Base-by-base conservation (phyloP, 345 rosid species). In the Ceriops zippeliana region DNA sequence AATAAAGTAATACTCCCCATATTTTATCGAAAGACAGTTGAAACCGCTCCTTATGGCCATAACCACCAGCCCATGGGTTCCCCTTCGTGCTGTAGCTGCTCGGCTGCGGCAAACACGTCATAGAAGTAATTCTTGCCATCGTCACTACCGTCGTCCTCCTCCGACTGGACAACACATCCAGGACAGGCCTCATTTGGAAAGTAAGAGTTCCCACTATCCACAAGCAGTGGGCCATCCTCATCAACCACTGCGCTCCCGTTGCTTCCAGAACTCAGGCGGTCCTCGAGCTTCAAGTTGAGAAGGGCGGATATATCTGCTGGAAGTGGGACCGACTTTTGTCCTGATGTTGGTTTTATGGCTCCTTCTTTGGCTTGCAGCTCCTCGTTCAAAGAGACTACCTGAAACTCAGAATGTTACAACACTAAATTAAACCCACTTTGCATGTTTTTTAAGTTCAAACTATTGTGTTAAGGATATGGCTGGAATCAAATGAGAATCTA, bases 181-280 rank as follows among this genome's bases (percentile, higher is more conserved):
- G 69, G 34, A 68, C 77, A 79, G n/a, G 68, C 73, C 24, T 79
- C 78, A 57, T 73, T 67, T 0, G 83, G 89, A 62, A 89, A 80
- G 80, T 83, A 89, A 26, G 98, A 92, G 76, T 92, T 85, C 0
- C 90, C 86, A 65, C 96, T 89, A 85, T 89, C 97, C 66, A 86
- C 78, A 26, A 87, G 84, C 73, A 89, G 97, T 16, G 84, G 90
- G 31, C 90, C 86, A 62, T 89, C 90, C 79, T 87, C 97, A 63
- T 90, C 95, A 21, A 87, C 85, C 75, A 88, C 87, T 2, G 87
- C 89, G 62, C 96, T 91, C 58, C 83, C 89, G n/a, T 72, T 82
- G 17, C 84, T 91, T 34, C 90, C 88, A 7, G 88, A 75, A 56
- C 98, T 92, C 71, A 80, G 64, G 22, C 85, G 76, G 71, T 92